Conservation (phyloP, 352 stramenopile species). For the Phytopythium helicoides region DNA sequence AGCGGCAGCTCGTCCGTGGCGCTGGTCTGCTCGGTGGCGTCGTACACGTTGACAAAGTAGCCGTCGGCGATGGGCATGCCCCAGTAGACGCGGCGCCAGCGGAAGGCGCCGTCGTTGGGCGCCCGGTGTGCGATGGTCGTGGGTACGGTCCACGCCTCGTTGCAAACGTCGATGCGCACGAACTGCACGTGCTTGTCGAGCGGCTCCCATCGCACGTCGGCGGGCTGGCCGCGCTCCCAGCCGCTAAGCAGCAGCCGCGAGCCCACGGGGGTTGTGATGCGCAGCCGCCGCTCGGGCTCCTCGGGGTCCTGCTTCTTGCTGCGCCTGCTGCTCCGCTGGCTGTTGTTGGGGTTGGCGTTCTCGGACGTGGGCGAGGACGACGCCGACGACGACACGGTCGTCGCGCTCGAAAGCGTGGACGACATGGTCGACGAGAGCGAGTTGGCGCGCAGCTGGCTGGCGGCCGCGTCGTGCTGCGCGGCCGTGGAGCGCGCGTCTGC, state of each 20-base stretch:
- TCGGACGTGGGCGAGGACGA: conserved; percentile 11
- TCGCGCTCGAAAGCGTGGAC: conserved; percentile 9
- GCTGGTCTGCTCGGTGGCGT: conserved; percentile 52
- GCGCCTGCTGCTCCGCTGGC: conserved; percentile 25
- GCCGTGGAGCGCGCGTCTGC: conserved; percentile 1
- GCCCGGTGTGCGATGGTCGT: conserved; percentile 71
- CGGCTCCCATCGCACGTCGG: conserved; percentile 77
- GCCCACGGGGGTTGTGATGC: conserved; percentile 47
- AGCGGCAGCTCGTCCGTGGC: conserved; percentile 38
- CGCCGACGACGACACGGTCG: conserved; percentile 19
- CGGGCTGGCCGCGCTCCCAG: conserved; percentile 77
- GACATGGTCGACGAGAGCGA: conserved; percentile 12
- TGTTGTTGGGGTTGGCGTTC: conserved; percentile 33
- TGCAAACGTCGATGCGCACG: conserved; percentile 87
- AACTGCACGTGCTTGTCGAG: conserved; percentile 62
- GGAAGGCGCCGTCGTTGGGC: conserved; percentile 64
- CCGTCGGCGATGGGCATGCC: conserved; percentile 81
- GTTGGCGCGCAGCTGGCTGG: neutral
- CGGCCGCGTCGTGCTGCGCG: conserved; percentile 14
- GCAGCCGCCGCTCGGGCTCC: conserved; percentile 29
- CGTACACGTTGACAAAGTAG: conserved; percentile 90
- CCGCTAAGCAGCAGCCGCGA: conserved; percentile 47
- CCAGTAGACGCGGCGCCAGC: conserved; percentile 82
- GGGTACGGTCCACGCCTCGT: conserved; percentile 75
- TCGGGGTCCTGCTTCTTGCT: conserved; percentile 16